Conservation (phyloP, 2,329 filamentous ascomycete species). For the Fusarium poae region DNA sequence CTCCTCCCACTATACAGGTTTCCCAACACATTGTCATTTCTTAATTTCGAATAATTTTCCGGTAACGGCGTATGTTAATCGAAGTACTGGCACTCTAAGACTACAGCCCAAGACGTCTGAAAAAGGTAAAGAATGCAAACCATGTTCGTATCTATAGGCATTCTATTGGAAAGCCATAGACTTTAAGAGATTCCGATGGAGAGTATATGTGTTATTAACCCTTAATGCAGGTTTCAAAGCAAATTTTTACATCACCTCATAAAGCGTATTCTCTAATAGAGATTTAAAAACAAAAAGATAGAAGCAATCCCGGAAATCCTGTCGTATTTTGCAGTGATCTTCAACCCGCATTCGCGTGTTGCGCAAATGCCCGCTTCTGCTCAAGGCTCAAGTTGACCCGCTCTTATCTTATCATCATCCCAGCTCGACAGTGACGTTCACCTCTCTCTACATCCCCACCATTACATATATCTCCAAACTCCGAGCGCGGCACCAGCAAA, state of each 20-base stretch:
- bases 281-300: background rate
- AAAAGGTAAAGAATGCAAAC: too few relatives aligned
- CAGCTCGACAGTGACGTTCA: conserved; percentile 37
- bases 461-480: conserved; percentile 36
- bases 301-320: background rate
- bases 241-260: too few relatives aligned
- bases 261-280: background rate
- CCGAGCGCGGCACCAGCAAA: conserved; percentile 38
- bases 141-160: too few relatives aligned
- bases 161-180: background rate
- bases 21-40: too few relatives aligned
- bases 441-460: conserved; percentile 45
- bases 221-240: background rate
- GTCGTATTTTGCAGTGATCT: conserved; percentile 9
- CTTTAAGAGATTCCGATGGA: background rate
- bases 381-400: conserved; percentile 18
- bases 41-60: background rate
- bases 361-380: conserved; percentile 8
- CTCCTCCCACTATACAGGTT: too few relatives aligned
- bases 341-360: conserved; percentile 34
- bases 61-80: background rate
- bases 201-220: background rate
- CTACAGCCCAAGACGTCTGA: too few relatives aligned
- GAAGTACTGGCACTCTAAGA: too few relatives aligned
- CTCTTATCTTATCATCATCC: conserved; percentile 42